phyloP scores from a whole-genome alignment of 2,329 filamentous ascomycete species.

The Fusarium sp. region DNA sequence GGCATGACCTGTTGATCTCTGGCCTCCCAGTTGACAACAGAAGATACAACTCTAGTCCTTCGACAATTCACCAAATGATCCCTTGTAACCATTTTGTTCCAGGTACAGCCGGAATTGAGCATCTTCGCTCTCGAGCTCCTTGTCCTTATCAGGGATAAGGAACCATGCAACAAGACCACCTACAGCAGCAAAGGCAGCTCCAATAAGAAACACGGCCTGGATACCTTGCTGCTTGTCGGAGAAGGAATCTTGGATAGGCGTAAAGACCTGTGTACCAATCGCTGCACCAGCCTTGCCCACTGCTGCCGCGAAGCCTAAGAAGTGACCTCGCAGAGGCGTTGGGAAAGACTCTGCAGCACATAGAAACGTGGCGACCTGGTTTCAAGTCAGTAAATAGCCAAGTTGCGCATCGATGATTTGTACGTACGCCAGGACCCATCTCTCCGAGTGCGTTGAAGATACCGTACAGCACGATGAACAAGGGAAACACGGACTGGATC shows the following conservation, averaged over 20 bases:
- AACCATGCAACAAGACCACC: not conserved
- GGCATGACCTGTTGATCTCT: too few species aligned
- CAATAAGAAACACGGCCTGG: not conserved
- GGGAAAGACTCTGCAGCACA: not conserved
- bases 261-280: not conserved
- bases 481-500: not conserved
- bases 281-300: not conserved
- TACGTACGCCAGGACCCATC: not conserved
- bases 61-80: not conserved
- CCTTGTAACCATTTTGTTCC: not conserved
- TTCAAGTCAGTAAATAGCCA: not conserved
- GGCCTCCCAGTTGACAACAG: not conserved
- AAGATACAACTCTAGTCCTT: not conserved
- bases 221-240: not conserved
- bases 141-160: not conserved
- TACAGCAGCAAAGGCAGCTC: not conserved
- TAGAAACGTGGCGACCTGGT: not conserved
- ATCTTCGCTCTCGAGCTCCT: not conserved
- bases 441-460: slow-evolving; percentile 1
- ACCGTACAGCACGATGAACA: not conserved
- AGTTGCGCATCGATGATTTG: too few species aligned
- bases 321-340: not conserved
- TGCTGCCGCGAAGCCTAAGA: not conserved
- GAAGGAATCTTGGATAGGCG: not conserved
- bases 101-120: not conserved